Base-by-base conservation (phyloP, 2,329 filamentous ascomycete genomes). In the Xylariaceae sp. region DNA sequence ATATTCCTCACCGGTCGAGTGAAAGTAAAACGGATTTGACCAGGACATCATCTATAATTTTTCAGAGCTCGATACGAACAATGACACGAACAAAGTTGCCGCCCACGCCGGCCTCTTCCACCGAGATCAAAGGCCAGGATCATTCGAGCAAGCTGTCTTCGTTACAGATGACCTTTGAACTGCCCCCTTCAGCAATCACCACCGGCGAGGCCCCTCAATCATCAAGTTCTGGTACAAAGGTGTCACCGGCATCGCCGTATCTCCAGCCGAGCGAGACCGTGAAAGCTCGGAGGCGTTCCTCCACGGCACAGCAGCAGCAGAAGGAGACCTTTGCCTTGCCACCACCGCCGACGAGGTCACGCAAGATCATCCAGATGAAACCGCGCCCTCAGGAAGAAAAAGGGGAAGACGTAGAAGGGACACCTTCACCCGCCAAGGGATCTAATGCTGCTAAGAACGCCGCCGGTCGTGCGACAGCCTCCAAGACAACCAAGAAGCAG, bases 341-440 rank as follows among this genome's bases (percentile, higher is more conserved):
- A 17, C 95, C 95, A 8, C 95, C 94, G 14, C 95, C 95, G 0
- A 96, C 93, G 3, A 83, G 94, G 61, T 91, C 92, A 37, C 88
- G 94, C 68, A 98, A 96, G 78, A 98, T 99, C 72, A 98, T 98
- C 56, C 94, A 98, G 76, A 96, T 98, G 93, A 96, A 96, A 75
- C 94, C 85, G 16, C 76, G 79, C 23, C 67, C 74, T 26, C 77
- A 84, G 64, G 70, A 78, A 58, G 70, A 76, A 52, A 28, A 48
- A 16, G 63, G 71, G 31, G 61, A 64, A 23, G 73, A 71, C n/a
- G n/a, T n/a, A n/a, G n/a, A n/a, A n/a, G n/a, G n/a, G 46, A 37
- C 64, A 26, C 34, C 62, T 2, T 40, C 64, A 4, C 31, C 66
- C 8, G 29, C 67, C 16, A 65, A 63, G 43, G 39, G 61, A 17